Evolutionary conservation across 352 stramenopile genomes (phyloP), one percentile per base, ranked within the genome.

Genomic region (Phytophthora tentaculata): DNA sequence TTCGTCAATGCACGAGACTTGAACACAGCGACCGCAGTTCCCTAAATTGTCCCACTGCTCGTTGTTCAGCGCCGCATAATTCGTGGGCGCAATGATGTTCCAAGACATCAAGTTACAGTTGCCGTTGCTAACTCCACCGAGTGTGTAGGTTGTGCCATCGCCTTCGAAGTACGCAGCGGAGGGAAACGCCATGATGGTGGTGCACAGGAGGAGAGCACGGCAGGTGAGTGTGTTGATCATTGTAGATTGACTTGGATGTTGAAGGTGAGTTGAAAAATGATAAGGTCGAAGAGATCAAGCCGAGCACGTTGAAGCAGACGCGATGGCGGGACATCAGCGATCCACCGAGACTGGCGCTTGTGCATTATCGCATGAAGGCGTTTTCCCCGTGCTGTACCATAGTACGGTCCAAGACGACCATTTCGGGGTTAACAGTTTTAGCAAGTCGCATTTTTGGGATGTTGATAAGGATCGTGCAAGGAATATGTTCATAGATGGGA

Each of bases 101-200:
- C 57, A 68, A 35, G 62, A 73, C 80, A 86, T 85, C 29, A 84
- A 77, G 52, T 82, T 83, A 56, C 80, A 89, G 69, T 89, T 89
- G 51, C 80, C 80, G 1, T 51, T 61, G 43, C 49, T 61, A 3
- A 77, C 45, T 43, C 52, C 26, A 20, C 64, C 64, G 41, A 84
- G 78, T 3, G 70, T 82, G 63, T 89, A 89, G 1, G 72, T 58
- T 8, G 80, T 86, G 53, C 76, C 75, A 20, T 86, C 77, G 9
- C 77, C 77, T 43, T 61, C 43, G 43, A 74, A 83, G 28, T 55
- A 68, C 29, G 71, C 63, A 14, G 68, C 52, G 19, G 68, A 64
- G 29, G 35, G 10, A 3, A 20, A 44, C 14, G 20, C 13, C 4
- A 44, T 51, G 8, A 29, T 43, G 17, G 49, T 37, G 26, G 35